phyloP scores from a whole-genome alignment of 805 yeast genomes.

The Pichia eremophila region DNA sequence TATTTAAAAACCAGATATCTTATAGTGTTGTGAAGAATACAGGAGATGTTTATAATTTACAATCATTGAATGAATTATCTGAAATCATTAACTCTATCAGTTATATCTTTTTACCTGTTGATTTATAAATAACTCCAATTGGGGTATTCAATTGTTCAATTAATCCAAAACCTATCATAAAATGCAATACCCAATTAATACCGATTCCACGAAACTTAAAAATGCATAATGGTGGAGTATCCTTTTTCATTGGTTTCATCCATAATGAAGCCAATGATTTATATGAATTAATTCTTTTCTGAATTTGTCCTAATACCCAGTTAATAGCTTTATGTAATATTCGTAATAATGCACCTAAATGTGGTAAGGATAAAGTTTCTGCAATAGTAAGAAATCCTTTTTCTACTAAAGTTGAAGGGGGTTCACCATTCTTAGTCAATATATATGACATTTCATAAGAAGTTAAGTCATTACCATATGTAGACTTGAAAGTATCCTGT shows the following conservation, averaged over 20 bases:
- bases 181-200: constrained; percentile 4
- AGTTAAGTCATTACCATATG: not conserved
- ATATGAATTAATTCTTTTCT: not conserved
- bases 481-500: not conserved
- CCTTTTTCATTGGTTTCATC: not conserved
- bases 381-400: not conserved
- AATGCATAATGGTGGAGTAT: not conserved
- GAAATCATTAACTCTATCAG: too few species aligned
- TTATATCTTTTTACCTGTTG: constrained; percentile 19
- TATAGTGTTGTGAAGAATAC: too few species aligned
- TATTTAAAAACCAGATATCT: too few species aligned
- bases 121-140: constrained; percentile 2
- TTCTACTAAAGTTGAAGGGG: not conserved
- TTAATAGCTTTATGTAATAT: not conserved
- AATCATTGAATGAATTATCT: too few species aligned
- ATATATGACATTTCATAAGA: not conserved
- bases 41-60: too few species aligned
- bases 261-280: not conserved
- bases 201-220: constrained; percentile 6
- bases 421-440: not conserved
- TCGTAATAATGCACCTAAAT: constrained; percentile 7
- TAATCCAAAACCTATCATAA: constrained; percentile 4
- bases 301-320: not conserved
- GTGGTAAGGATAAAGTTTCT: constrained; percentile 1
- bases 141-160: constrained; percentile 2